Percentiles rank a stretch among this genome's conserved stretches.
These are phyloP conservation scores for Acer campestre DNA, from an alignment of 345 rosid genomes.

Conservation along the genomic window DNA sequence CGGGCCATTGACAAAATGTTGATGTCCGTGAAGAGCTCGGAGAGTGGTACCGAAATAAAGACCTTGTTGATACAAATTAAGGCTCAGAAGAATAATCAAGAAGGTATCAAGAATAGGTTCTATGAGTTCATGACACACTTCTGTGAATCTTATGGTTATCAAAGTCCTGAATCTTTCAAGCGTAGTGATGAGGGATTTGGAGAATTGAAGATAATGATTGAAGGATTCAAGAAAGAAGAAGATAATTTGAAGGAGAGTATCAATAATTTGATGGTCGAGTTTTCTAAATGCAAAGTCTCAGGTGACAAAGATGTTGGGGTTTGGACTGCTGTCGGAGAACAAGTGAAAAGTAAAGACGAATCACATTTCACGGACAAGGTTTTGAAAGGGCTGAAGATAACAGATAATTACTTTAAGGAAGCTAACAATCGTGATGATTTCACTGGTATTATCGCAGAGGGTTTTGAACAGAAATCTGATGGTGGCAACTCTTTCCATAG, in stretches of 20 bases:
- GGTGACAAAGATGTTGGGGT: not conserved
- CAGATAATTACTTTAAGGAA: not conserved
- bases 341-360: not conserved
- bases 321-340: not conserved
- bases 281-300: not conserved
- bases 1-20: no score
- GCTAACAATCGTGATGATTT: not conserved
- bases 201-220: not conserved
- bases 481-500: not conserved
- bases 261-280: not conserved
- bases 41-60: not conserved
- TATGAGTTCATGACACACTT: not conserved
- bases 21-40: not conserved
- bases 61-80: not conserved
- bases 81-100: not conserved
- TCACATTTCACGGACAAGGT: not conserved
- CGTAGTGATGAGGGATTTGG: not conserved
- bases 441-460: not conserved
- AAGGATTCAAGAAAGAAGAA: not conserved
- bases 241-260: not conserved
- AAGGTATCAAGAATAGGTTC: not conserved
- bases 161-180: not conserved
- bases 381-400: not conserved
- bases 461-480: not conserved
- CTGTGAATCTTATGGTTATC: not conserved